A percentile compares a stretch with the other conserved stretches of the same genome.
Evolutionary conservation across 73 alveolate species (phyloP).

Genomic region (Urostyla sp.): DNA sequence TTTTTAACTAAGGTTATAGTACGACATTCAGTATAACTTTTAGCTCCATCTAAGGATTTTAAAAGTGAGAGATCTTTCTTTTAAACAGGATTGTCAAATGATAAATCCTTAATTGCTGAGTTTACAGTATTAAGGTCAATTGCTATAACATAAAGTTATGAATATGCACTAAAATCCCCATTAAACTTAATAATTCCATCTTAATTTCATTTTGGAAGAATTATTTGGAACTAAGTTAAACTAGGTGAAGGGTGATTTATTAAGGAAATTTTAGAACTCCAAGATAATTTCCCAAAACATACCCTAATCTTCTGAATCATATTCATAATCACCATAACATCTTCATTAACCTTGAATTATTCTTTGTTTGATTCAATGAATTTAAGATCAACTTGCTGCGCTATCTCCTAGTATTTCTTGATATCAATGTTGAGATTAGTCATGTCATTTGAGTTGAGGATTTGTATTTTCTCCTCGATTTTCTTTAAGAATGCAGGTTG

Average conservation of each 20-base stretch:
- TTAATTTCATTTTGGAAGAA: too few species aligned
- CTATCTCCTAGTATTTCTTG: constrained; percentile 23
- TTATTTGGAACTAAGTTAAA: too few species aligned
- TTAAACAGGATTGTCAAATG: not conserved
- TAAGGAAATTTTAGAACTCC: too few species aligned
- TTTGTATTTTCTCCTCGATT: constrained; percentile 42
- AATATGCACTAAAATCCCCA: too few species aligned
- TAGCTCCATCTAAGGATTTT: constrained; percentile 31
- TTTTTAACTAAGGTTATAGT: not conserved
- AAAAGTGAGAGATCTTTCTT: constrained; percentile 57
- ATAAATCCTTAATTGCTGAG: not conserved
- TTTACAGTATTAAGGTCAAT: too few species aligned
- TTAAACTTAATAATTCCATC: too few species aligned
- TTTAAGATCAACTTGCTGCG: constrained; percentile 39
- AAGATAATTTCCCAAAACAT: too few species aligned
- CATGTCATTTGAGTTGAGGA: constrained; percentile 32
- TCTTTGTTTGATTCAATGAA: constrained; percentile 62
- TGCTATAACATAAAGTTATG: too few species aligned
- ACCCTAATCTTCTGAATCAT: too few species aligned
- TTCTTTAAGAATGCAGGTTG: constrained; percentile 27
- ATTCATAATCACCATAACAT: too few species aligned
- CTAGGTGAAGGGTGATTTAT: too few species aligned
- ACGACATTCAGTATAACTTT: constrained; percentile 59
- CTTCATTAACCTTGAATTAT: constrained; percentile 77
- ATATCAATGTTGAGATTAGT: constrained; percentile 50